phyloP scores from a whole-genome alignment of 441 rosid species.

The Jatropha multifida region DNA sequence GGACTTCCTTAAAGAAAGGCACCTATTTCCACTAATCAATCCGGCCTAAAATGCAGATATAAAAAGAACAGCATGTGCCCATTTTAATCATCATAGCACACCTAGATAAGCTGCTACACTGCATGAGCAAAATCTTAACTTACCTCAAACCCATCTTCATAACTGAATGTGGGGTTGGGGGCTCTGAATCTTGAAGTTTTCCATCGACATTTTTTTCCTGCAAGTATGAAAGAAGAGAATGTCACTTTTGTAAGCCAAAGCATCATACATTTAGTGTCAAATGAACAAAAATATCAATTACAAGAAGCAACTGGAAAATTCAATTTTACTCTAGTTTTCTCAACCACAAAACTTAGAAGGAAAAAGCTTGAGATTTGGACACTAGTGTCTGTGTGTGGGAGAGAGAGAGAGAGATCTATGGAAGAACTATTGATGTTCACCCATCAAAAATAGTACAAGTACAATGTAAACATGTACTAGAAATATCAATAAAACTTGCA shows the following conservation, averaged over 20 bases:
- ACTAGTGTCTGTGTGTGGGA: neutral
- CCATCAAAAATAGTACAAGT: neutral
- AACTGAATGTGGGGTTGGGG: conserved; percentile 90
- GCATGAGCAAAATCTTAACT: conserved; percentile 24
- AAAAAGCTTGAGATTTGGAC: neutral
- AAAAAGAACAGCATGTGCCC: neutral
- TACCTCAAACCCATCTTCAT: conserved; percentile 87
- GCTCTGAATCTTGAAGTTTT: conserved; percentile 93
- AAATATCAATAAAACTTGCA: neutral
- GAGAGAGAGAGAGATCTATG: neutral
- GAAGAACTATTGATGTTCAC: neutral
- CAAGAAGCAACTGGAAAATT: conserved; percentile 6
- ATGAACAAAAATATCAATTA: conserved; percentile 11
- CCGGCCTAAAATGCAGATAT: neutral
- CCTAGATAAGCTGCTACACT: neutral
- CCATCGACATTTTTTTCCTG: conserved; percentile 92
- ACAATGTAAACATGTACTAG: no score
- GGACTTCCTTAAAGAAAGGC: neutral
- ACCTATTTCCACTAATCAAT: neutral
- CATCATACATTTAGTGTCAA: conserved; percentile 7
- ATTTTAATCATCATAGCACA: conserved; percentile 1
- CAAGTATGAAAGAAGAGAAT: conserved; percentile 26
- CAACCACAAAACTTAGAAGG: neutral
- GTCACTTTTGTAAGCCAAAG: neutral
- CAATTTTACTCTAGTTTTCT: neutral